A percentile compares a stretch with the other conserved stretches of the same genome.
Evolutionary conservation across 1,139 yeast genomes (phyloP).

Genomic region (Kodamaea sp.): DNA sequence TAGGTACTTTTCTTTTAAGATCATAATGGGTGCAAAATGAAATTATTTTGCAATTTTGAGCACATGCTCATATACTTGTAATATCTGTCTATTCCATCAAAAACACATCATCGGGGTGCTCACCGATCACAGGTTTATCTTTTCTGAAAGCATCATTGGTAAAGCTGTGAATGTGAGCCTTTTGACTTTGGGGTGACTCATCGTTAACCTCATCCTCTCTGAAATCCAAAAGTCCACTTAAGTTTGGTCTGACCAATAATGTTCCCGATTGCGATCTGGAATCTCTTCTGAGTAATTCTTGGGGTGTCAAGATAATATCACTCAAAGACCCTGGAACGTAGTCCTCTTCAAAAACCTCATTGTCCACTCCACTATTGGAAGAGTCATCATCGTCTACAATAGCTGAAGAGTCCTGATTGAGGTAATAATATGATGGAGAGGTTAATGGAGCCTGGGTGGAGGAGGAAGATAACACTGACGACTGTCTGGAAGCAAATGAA

Average conservation of each 20-base stretch:
- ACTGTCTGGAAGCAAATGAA: conserved; percentile 7
- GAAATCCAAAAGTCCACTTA: conserved; percentile 14
- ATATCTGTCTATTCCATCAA: conserved; percentile 31
- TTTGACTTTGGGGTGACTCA: conserved; percentile 1
- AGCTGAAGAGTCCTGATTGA: conserved; percentile 16
- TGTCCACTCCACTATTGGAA: conserved; percentile 15
- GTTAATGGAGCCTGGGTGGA: conserved; percentile 1
- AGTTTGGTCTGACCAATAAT: conserved; percentile 37
- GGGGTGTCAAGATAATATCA: conserved; percentile 73
- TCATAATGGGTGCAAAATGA: too few species aligned
- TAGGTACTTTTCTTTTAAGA: too few species aligned
- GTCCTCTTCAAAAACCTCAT: conserved; percentile 58
- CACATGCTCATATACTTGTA: too few species aligned
- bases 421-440: conserved; percentile 13
- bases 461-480: conserved; percentile 1
- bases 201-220: conserved; percentile 4
- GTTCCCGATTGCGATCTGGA: conserved; percentile 58
- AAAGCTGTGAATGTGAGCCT: conserved; percentile 9
- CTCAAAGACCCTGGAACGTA: conserved; percentile 75
- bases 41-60: too few species aligned
- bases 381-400: conserved; percentile 18
- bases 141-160: conserved; percentile 16
- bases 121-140: conserved; percentile 3
- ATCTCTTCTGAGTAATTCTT: conserved; percentile 66
- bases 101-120: conserved; percentile 29